Evolutionary conservation across 1,284 basidiomycete genomes (phyloP).

Genomic region (Tylopilus orsonianus): DNA sequence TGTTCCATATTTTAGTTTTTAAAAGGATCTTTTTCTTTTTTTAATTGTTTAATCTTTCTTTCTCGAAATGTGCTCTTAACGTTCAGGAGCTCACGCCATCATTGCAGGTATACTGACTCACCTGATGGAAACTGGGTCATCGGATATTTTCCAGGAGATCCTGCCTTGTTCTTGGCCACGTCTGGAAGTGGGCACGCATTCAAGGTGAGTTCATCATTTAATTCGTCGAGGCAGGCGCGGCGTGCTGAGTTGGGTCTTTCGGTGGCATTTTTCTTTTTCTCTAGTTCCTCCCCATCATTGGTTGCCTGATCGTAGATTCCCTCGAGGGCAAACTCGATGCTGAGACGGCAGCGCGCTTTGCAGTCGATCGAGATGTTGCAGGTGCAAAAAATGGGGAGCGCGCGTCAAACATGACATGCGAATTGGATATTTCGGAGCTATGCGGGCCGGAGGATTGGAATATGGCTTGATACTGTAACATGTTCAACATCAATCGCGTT

Average conservation of each 20-base stretch:
- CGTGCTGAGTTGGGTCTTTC: too few relatives aligned
- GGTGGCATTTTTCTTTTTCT: not conserved
- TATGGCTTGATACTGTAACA: too few relatives aligned
- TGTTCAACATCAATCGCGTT: too few relatives aligned
- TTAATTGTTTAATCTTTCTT: not conserved
- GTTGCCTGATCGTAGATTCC: slow-evolving; percentile 69
- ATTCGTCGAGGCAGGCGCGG: not conserved
- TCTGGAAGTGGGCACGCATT: slow-evolving; percentile 82
- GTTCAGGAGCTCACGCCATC: not conserved
- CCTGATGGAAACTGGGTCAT: slow-evolving; percentile 81
- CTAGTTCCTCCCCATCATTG: slow-evolving; percentile 85
- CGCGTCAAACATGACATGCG: slow-evolving; percentile 28
- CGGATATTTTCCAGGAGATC: slow-evolving; percentile 58
- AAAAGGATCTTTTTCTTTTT: not conserved
- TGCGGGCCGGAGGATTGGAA: slow-evolving; percentile 45
- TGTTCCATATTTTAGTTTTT: not conserved
- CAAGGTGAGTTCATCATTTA: slow-evolving; percentile 51
- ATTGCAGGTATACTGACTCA: slow-evolving; percentile 71
- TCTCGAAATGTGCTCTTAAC: not conserved
- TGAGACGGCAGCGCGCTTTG: slow-evolving; percentile 52
- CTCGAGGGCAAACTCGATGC: slow-evolving; percentile 63
- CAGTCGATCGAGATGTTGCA: slow-evolving; percentile 41
- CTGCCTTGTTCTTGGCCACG: slow-evolving; percentile 67
- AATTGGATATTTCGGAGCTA: slow-evolving; percentile 49
- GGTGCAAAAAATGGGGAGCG: slow-evolving; percentile 38